Base-by-base conservation (phyloP, 495 filamentous ascomycete genomes). In the Penicillium canescens region DNA sequence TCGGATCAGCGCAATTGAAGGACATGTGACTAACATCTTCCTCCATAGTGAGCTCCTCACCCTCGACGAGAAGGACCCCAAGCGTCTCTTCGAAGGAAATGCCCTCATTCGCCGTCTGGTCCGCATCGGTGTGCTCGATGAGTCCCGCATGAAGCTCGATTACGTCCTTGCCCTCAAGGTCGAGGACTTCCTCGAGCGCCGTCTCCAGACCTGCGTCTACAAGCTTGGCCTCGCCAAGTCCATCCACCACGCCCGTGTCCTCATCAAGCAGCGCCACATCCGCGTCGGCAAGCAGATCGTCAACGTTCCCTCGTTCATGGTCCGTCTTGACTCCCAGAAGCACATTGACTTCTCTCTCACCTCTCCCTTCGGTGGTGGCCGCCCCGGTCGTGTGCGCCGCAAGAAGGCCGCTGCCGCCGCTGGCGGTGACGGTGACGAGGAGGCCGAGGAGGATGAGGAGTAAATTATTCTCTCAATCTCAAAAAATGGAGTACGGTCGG, bases 121-220 rank as follows among this genome's bases (percentile, higher is more conserved):
- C 66, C 95, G 94, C 77, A 92, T 98, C 72, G 94, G 94, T 90
- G 94, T 98, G 71, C 89, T 98, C 74, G 94, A 98, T 75, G 94
- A 98, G 84, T 89, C 91, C 75, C 94, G 95, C 85, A 98, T 98
- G 95, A 98, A 96, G 89, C 92, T 98, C 82, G 94, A 98, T 95
- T 98, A 98, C 89, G 94, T 98, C 71, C 83, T 98, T 68, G 94
- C 94, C 75, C 88, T 98, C 57, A 92, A 92, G 81, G 86, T 89
- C 68, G 95, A 98, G 77, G 94, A 98, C 76, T 98, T 98, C 87
- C 84, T 98, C 79, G 94, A 98, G 87, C 92, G 94, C 67, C 90
- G 94, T 80, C 92, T 98, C 62, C 82, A 98, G 85, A 98, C 94
- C 65, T 96, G 94, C 70, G 94, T 98, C 73, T 98, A 96, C 88